Percentiles rank a stretch among this genome's conserved stretches.
phyloP scores from a whole-genome alignment of 371 early-diverging fungal genomes.

The Mucor circinelloides region DNA sequence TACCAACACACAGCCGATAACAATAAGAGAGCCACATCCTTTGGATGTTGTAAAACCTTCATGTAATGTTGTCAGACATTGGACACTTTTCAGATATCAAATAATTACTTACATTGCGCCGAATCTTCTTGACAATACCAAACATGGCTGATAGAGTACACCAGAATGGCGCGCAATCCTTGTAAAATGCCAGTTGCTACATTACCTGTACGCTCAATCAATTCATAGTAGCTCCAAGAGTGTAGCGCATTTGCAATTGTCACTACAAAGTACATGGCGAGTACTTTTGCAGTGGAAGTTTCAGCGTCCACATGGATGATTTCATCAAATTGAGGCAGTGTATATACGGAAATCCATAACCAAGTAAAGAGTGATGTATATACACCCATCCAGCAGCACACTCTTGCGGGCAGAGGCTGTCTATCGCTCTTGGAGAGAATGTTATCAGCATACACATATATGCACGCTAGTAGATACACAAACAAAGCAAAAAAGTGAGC shows the following conservation, averaged over 20 bases:
- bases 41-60: slow-evolving; percentile 45
- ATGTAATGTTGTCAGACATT: background rate
- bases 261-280: slow-evolving; percentile 33
- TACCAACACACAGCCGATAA: slow-evolving; percentile 52
- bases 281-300: slow-evolving; percentile 11
- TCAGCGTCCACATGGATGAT: slow-evolving; percentile 32
- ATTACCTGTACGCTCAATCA: slow-evolving; percentile 53
- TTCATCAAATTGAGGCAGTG: slow-evolving; percentile 44
- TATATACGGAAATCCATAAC: slow-evolving; percentile 46
- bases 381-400: slow-evolving; percentile 55
- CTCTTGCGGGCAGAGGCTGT: slow-evolving; percentile 47
- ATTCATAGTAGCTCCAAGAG: slow-evolving; percentile 54
- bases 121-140: slow-evolving; percentile 67
- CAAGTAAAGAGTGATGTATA: slow-evolving; percentile 49
- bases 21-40: slow-evolving; percentile 43
- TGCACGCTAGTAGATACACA: slow-evolving; percentile 34
- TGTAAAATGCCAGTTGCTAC: slow-evolving; percentile 72
- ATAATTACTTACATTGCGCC: slow-evolving; percentile 62
- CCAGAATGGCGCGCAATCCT: slow-evolving; percentile 71
- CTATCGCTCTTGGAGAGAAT: slow-evolving; percentile 46
- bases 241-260: slow-evolving; percentile 37
- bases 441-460: slow-evolving; percentile 55
- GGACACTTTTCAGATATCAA: background rate
- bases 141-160: slow-evolving; percentile 68
- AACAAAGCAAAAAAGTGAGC: background rate